These are phyloP conservation scores for Lanmaoa pseudosensibilis DNA, from an alignment of 768 basidiomycete species.

Conservation along the genomic window DNA sequence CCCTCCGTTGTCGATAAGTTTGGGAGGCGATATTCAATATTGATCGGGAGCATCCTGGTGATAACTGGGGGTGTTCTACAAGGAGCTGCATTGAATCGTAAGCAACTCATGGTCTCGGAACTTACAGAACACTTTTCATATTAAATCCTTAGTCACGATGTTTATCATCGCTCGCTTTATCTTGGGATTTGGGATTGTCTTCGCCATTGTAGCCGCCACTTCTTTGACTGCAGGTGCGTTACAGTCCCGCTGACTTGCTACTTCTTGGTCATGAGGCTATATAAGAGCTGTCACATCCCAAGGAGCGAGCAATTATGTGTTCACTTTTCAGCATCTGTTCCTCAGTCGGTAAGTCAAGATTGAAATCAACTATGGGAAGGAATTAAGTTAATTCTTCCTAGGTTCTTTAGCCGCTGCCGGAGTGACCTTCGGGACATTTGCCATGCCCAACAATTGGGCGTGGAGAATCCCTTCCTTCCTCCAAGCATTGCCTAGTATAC, in stretches of 20 bases:
- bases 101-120: not conserved
- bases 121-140: not conserved
- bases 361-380: too few relatives aligned
- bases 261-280: not conserved
- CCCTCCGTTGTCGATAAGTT: constrained; percentile 3
- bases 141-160: not conserved
- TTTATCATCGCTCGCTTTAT: constrained; percentile 9
- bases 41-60: constrained; percentile 8
- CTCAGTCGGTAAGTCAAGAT: constrained; percentile 2
- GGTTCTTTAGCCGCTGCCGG: constrained; percentile 42
- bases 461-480: constrained; percentile 64
- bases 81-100: constrained; percentile 12
- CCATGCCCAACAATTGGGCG: constrained; percentile 55
- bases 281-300: constrained; percentile 11
- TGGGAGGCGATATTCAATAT: constrained; percentile 12
- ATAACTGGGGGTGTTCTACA: constrained; percentile 10
- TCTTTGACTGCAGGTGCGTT: constrained; percentile 6
- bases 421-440: constrained; percentile 61
- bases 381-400: not conserved
- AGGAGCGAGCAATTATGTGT: constrained; percentile 8
- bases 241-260: not conserved
- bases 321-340: not conserved
- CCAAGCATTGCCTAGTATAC: constrained; percentile 50
- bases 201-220: not conserved
- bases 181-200: not conserved